A percentile compares a stretch with the other conserved stretches of the same genome.
phyloP scores from a whole-genome alignment of 2,329 filamentous ascomycete species.

The Phialophora tarda region DNA sequence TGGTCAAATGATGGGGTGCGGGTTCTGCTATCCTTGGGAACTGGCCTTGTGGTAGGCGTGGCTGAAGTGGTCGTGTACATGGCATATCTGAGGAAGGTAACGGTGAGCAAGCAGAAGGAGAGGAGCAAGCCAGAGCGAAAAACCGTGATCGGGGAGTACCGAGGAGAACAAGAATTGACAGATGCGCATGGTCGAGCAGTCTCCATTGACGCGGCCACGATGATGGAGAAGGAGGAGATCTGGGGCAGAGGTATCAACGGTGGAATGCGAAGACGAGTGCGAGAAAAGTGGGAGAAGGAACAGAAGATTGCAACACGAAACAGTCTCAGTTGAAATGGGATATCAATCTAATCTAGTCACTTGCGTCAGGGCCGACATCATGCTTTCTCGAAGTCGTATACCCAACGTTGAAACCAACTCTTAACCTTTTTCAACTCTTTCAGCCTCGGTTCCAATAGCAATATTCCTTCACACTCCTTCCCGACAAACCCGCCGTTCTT shows the following conservation, averaged over 20 bases:
- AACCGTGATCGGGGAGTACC: conserved; percentile 42
- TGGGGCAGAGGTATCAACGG: conserved; percentile 51
- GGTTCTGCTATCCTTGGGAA: conserved; percentile 50
- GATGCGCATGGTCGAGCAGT: conserved; percentile 6
- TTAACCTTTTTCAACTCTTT: conserved; percentile 36
- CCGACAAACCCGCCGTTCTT: conserved; percentile 50
- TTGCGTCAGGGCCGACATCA: conserved; percentile 10
- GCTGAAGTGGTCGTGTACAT: conserved; percentile 56
- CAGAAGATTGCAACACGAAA: conserved; percentile 29
- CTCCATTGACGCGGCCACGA: conserved; percentile 9
- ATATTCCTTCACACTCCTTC: conserved; percentile 46
- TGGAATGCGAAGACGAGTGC: conserved; percentile 49
- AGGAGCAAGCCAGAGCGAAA: conserved; percentile 49
- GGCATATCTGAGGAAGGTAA: conserved; percentile 53
- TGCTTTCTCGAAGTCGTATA: conserved; percentile 32
- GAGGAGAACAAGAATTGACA: conserved; percentile 11
- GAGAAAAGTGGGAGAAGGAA: conserved; percentile 47
- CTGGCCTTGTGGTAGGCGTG: conserved; percentile 51
- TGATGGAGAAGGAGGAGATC: conserved; percentile 45
- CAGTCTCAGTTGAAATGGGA: background rate
- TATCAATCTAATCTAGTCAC: background rate
- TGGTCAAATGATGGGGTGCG: conserved; percentile 40
- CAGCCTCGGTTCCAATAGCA: conserved; percentile 47
- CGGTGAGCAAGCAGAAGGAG: conserved; percentile 48
- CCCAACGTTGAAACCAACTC: conserved; percentile 37